Base-by-base conservation (phyloP, 805 yeast species). In the Debaryomyces prosopidis region DNA sequence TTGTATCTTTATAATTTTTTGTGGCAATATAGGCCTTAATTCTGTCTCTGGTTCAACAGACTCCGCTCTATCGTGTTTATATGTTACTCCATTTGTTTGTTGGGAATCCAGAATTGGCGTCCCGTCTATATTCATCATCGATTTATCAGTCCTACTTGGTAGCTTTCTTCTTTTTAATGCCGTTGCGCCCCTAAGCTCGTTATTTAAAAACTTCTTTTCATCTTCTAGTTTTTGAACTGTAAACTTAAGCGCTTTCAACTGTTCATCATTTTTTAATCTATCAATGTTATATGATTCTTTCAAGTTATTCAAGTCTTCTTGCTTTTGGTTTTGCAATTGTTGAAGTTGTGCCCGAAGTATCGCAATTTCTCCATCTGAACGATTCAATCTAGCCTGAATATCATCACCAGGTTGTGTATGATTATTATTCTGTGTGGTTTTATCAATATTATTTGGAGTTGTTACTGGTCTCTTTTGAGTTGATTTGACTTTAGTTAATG, bases 351-450 rank as follows among this genome's bases (percentile, higher is more conserved):
- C 80, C 44, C 95, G 71, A 14, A 91, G 69, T 30, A 90, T 83
- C 11, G 94, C 83, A 31, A 87, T 82, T 57, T 91, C 96, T 2
- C 97, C 97, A 44, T 79, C 79, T 4, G 88, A 85, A 30, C 75
- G 66, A 44, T 69, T 72, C n/a, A 82, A 38, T 42, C 57, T 48
- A 45, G 56, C 51, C 54, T 58, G 58, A 44, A 62, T 40, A 48
- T 62, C 51, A 43, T 42, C 45, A 17, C 49, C 39, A 9, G 40
- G 23, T n/a, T 9, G 15, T 15, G 44, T 32, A 19, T 11, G 16
- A 14, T 31, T 20, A 33, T 12, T 7, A 30, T 37, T 32, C 28
- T 10, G n/a, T 10, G 12, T 36, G 9, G 33, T 26, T 33, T n/a
- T 44, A 52, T 26, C 18, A 12, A 23, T 18, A 8, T 2, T 32